These are phyloP conservation scores for Yarrowia sp. DNA, from an alignment of 805 yeast genomes.

Conservation along the genomic window DNA sequence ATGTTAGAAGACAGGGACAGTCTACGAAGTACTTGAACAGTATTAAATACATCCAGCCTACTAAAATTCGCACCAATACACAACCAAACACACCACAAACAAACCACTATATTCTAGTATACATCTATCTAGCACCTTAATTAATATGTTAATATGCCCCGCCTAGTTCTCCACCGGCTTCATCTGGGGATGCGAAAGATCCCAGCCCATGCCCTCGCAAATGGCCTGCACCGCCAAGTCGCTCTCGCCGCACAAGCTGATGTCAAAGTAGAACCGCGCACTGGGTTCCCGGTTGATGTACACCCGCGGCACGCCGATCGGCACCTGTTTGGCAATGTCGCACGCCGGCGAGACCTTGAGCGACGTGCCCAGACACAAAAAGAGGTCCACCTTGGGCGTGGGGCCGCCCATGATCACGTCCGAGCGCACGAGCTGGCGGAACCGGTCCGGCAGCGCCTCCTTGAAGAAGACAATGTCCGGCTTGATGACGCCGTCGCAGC, in stretches of 20 bases:
- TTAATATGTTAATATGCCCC: neutral
- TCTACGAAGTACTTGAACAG: no score
- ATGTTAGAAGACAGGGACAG: no score
- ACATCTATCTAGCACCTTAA: conserved; percentile 7
- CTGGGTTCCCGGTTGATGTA: conserved; percentile 76
- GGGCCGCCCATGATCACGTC: conserved; percentile 52
- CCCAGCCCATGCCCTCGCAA: conserved; percentile 58
- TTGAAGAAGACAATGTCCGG: conserved; percentile 94
- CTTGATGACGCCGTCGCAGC: conserved; percentile 79
- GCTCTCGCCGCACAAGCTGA: conserved; percentile 72
- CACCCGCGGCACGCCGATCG: conserved; percentile 75
- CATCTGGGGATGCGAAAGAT: conserved; percentile 55
- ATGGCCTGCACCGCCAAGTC: conserved; percentile 76
- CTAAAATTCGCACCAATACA: no score
- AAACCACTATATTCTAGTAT: neutral
- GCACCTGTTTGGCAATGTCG: conserved; percentile 74
- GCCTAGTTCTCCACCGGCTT: conserved; percentile 28
- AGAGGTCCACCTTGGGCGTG: conserved; percentile 64
- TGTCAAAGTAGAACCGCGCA: conserved; percentile 74
- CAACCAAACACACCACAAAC: neutral
- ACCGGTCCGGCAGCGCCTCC: conserved; percentile 70
- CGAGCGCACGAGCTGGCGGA: conserved; percentile 50
- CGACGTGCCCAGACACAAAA: conserved; percentile 86
- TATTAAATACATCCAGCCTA: no score
- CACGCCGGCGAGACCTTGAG: conserved; percentile 90